Evolutionary conservation across 805 yeast genomes (phyloP).

Genomic region (Cyberlindnera euphorbiiphila): DNA sequence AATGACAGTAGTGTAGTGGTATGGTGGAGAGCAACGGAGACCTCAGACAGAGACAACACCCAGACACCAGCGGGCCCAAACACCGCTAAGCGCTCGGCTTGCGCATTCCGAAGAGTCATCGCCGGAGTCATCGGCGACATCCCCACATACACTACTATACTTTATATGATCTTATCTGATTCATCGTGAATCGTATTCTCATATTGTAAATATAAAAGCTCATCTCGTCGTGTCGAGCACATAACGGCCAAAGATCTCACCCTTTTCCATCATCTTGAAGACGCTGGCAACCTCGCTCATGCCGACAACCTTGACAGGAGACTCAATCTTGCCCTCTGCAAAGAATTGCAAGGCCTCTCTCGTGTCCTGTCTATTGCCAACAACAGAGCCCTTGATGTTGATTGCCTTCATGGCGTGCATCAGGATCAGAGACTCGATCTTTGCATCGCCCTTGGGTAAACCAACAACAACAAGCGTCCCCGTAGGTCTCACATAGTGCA

Average conservation of each 20-base stretch:
- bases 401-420: constrained; percentile 13
- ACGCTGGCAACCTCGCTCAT: constrained; percentile 46
- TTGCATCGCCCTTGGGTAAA: constrained; percentile 67
- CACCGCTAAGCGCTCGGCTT: too few relatives aligned
- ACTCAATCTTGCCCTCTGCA: constrained; percentile 53
- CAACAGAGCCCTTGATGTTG: constrained; percentile 66
- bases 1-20: too few relatives aligned
- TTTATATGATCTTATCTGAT: too few relatives aligned
- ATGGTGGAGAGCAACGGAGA: too few relatives aligned
- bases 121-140: too few relatives aligned
- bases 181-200: too few relatives aligned
- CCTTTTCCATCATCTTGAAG: constrained; percentile 52
- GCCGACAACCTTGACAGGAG: constrained; percentile 54
- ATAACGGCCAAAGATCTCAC: constrained; percentile 56
- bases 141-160: too few relatives aligned
- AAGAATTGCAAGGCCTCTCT: constrained; percentile 64
- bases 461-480: constrained; percentile 69
- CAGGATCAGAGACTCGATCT: constrained; percentile 41
- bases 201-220: too few relatives aligned
- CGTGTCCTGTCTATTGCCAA: constrained; percentile 45
- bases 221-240: constrained; percentile 47
- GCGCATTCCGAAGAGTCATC: too few relatives aligned
- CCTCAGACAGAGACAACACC: too few relatives aligned
- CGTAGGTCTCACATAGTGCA: constrained; percentile 51
- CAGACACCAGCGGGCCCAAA: too few relatives aligned